Evolutionary conservation across 2,329 filamentous ascomycete genomes (phyloP).

Genomic region (Talaromyces pinophilus): DNA sequence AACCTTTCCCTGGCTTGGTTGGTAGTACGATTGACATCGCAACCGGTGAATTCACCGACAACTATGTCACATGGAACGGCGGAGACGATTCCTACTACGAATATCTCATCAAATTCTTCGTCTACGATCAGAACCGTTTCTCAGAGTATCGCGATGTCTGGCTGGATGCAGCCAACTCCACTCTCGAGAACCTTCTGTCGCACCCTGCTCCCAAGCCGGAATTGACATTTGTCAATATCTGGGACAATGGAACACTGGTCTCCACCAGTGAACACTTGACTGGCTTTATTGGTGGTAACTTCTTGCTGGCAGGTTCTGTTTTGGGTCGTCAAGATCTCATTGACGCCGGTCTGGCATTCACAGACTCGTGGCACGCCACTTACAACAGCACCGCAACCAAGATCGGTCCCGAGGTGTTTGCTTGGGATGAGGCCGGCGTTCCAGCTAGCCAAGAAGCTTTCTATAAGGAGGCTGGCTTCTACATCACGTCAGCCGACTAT

Average conservation of each 20-base stretch:
- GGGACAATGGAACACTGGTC: constrained; percentile 38
- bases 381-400: constrained; percentile 68
- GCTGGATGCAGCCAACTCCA: constrained; percentile 72
- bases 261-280: constrained; percentile 58
- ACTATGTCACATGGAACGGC: constrained; percentile 72
- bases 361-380: constrained; percentile 71
- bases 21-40: constrained; percentile 66
- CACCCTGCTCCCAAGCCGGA: constrained; percentile 67
- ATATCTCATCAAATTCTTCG: constrained; percentile 87
- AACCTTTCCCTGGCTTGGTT: constrained; percentile 76
- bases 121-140: constrained; percentile 71
- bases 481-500: constrained; percentile 63
- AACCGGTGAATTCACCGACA: constrained; percentile 68
- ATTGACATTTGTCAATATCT: constrained; percentile 62
- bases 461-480: constrained; percentile 70
- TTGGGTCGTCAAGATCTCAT: constrained; percentile 67
- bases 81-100: constrained; percentile 83
- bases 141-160: constrained; percentile 69
- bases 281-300: constrained; percentile 82
- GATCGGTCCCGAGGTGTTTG: constrained; percentile 75
- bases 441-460: constrained; percentile 57
- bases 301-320: constrained; percentile 76
- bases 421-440: constrained; percentile 58
- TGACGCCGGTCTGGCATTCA: constrained; percentile 71
- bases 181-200: constrained; percentile 69